Evolutionary conservation across 148 eudicot species (phyloP), one percentile per base, ranked within the genome.

Genomic region (Fagopyrum tataricum): DNA sequence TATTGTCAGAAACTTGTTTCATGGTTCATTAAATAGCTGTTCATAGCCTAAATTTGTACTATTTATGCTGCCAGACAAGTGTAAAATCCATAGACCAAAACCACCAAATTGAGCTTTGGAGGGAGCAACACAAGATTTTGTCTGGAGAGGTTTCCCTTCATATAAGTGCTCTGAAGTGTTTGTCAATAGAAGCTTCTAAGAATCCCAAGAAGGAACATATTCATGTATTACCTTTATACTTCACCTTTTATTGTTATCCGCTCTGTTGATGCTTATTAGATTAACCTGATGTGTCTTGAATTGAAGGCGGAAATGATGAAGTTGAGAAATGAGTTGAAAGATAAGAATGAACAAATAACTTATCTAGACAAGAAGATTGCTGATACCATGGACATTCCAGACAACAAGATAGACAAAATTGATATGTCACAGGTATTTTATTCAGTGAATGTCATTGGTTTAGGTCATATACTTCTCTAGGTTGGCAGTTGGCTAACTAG

Each of bases 81-180:
- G 70, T 82, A 73, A 84, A 86, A 81, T 88, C 92, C 49, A 79
- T 85, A 52, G 97, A 95, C 76, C 2, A 31, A 31, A 31, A 31
- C 37, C 37, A 31, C 37, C 94, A 90, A 78, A 83, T 95, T 82
- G 99, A 95, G 76, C 97, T 95, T 47, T 79, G 91, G 76, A 88
- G 91, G 75, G 97, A 95, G 86, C 97, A 95, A 78, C 92, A 95
- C 67, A 95, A 95, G 84, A 86, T 95, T 72, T 82, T 95, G 84
- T 88, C 89, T 46, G 97, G 96, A 43, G 98, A 95, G 86, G 92
- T 92, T 83, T 96, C 96, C 43, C 90, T 92, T 39, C 96, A 90
- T 79, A 86, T 87, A 76, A 91, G 99, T 85, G 83, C 86, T 79
- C 75, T 95, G 61, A 92, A 91, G 80, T 87, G 97, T 67, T 85